Evolutionary conservation across 768 basidiomycete species (phyloP), one percentile per base, ranked within the genome.

Genomic region (Suillus lakei): DNA sequence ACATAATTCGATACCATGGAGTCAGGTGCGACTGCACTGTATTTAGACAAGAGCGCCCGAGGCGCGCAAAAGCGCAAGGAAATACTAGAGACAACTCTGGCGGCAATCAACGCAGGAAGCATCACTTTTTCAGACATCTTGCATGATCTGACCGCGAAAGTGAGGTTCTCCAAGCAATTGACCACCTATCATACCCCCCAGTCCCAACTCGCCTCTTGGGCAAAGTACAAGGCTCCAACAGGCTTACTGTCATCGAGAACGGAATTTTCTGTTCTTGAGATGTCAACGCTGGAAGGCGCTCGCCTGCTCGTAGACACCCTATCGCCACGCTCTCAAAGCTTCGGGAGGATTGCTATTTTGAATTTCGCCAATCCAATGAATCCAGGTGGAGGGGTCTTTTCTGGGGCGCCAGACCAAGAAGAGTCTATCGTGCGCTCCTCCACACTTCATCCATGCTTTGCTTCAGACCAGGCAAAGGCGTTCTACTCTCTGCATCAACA

Each of bases 341-440:
- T 34, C 28, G 69, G 71, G 62, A 81, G 62, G 79, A 75, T 91
- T 10, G 91, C 89, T n/a, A 76, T 92, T 21, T 84, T 93, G 38
- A 92, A 89, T 72, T 92, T 92, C 70, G 91, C 91, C 3, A 90
- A 88, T 0, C 90, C 91, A 4, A 88, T 84, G 58, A 85, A 86
- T 44, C 88, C 89, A 1, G 91, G 91, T 1, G 91, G 92, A 7
- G 92, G 91, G 5, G 92, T 93, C 76, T 82, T 85, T 64, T 81
- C 76, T 62, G 92, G 92, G 16, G 86, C 90, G 0, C 85, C 87
- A 65, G 91, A 91, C 1, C 92, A 93, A 70, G 92, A 93, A 75
- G 92, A 93, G 74, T 88, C 88, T 43, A 84, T 93, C 70, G 91
- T 91, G 16, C 87, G 92, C 50, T 85, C 91, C 4, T 92, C 91